Conservation (phyloP, 306 rosid genomes). For the Pyrus bretschneideri region DNA sequence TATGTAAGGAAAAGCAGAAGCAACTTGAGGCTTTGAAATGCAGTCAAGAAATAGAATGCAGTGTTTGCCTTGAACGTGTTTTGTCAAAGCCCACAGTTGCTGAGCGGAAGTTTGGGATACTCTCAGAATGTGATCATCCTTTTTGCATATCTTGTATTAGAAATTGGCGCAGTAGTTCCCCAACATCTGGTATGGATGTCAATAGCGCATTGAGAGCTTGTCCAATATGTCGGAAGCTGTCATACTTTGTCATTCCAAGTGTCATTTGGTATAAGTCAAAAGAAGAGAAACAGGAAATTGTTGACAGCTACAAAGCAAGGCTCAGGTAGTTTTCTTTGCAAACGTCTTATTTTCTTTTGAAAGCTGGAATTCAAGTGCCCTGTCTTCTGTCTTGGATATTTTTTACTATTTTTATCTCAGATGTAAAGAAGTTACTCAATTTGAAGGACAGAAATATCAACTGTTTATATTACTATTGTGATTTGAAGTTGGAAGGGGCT, state of each 20-base stretch:
- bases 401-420: neutral
- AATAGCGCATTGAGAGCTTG: slow-evolving; percentile 87
- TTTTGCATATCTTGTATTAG: slow-evolving; percentile 92
- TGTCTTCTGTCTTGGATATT: neutral
- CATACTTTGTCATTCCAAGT: slow-evolving; percentile 93
- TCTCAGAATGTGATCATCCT: slow-evolving; percentile 96
- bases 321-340: slow-evolving; percentile 51
- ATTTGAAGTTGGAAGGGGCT: neutral
- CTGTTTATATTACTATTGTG: neutral
- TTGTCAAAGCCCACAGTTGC: slow-evolving; percentile 71
- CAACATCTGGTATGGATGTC: slow-evolving; percentile 82
- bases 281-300: slow-evolving; percentile 81
- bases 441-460: neutral
- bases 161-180: slow-evolving; percentile 96
- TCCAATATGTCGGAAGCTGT: slow-evolving; percentile 91
- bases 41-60: slow-evolving; percentile 96
- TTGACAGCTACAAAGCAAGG: slow-evolving; percentile 83
- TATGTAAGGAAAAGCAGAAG: slow-evolving; percentile 68
- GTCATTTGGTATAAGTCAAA: slow-evolving; percentile 83
- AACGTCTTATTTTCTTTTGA: neutral
- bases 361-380: neutral
- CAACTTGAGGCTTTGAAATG: slow-evolving; percentile 73
- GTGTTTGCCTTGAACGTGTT: slow-evolving; percentile 93
- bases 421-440: neutral
- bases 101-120: slow-evolving; percentile 87